These are phyloP conservation scores for Cordyceps cicadae DNA, from an alignment of 2,329 filamentous ascomycete species.

Conservation along the genomic window DNA sequence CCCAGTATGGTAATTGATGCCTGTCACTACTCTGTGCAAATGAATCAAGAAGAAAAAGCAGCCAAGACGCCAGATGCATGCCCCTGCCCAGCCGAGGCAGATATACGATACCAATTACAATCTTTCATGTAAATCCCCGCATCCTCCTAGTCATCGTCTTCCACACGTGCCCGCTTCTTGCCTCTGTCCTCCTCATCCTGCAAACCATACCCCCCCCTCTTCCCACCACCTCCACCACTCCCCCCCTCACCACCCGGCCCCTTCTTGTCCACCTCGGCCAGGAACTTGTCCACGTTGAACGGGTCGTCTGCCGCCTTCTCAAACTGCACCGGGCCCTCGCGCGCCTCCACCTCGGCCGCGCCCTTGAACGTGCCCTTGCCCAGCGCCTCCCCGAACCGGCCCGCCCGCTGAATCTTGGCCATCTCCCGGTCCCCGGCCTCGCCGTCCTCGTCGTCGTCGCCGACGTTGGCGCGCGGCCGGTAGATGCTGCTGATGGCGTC, in stretches of 20 bases:
- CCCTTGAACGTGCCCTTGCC: conserved; percentile 90
- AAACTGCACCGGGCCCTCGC: conserved; percentile 91
- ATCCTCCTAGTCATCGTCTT: conserved; percentile 38
- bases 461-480: conserved; percentile 65
- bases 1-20: not conserved
- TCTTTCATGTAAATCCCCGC: not conserved
- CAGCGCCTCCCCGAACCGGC: conserved; percentile 75
- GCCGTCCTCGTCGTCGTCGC: conserved; percentile 70
- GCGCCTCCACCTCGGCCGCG: conserved; percentile 69
- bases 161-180: conserved; percentile 69
- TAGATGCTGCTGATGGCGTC: conserved; percentile 95
- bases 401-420: conserved; percentile 78
- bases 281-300: conserved; percentile 90
- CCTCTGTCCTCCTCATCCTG: conserved; percentile 54
- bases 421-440: conserved; percentile 75
- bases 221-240: conserved; percentile 22
- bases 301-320: conserved; percentile 81
- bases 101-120: not conserved
- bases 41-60: not conserved
- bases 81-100: not conserved
- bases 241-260: conserved; percentile 25
- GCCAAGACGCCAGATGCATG: conserved; percentile 6
- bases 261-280: conserved; percentile 66
- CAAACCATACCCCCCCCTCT: conserved; percentile 70
- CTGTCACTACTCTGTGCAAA: not conserved